Base-by-base conservation (phyloP, 192 early-diverging fungal genomes). In the Entophlyctis luteolus region DNA sequence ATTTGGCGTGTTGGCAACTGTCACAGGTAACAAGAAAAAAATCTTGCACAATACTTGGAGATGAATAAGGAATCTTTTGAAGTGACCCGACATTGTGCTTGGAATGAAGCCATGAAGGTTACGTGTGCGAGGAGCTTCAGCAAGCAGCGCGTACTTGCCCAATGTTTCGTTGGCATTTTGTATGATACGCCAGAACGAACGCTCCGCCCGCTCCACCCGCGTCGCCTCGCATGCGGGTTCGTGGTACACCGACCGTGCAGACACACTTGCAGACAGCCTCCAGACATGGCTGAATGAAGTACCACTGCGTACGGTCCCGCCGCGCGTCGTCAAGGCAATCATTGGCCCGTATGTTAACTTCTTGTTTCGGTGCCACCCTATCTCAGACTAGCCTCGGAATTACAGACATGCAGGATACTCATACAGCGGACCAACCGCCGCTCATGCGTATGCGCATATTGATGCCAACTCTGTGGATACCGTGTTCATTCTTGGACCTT, bases 401-500 rank as follows among this genome's bases (percentile, higher is more conserved):
- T 3, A 28, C 72, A 93, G 90, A 33, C 96, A 98, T 74, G 96
- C 96, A 0, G 96, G 96, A 8, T 92, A 88, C 60, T 81, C 87
- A 8, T 97, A 93, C 71, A 90, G 89, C 72, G 94, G 93, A 2
- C 86, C 87, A n/a, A 86, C 91, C 4, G 94, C 94, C 0, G 96
- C 93, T 1, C 92, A 84, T 70, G 93, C 91, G 3, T 98, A 94
- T 75, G 81, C 83, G 56, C 85, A 84, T 53, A 78, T 95, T 34
- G 81, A 90, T 50, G 20, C 48, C 16, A 32, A 38, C 22, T 32
- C 16, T 50, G 74, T 67, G 36, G 75, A 89, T 65, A 88, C 91
- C 4, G 88, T 98, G 4, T 96, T 97, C 73, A 79, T 98, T 3
- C 82, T 96, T 2, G 96, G 95, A 4, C 96, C 96, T 0, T 94